Evolutionary conservation across 2,329 filamentous ascomycete species (phyloP), one percentile per base, ranked within the genome.

Genomic region (Ascochyta pisi): DNA sequence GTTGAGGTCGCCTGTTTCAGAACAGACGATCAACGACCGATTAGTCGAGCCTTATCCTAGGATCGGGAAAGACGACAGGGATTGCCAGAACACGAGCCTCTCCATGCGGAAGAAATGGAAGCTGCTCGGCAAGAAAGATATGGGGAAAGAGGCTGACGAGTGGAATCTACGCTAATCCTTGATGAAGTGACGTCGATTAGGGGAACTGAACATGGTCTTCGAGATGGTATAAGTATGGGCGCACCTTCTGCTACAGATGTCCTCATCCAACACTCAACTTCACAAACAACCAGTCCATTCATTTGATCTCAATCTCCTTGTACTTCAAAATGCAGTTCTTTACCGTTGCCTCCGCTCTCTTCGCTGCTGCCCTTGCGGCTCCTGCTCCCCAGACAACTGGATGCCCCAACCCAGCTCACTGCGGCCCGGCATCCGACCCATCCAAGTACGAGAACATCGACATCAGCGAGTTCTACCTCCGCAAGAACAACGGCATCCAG

Each of bases 341-440:
- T 54, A 60, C 63, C 46, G 31, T 63, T 33, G 56, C 63, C 53
- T 46, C 65, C 51, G 48, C 59, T 44, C 56, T 68, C 57, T 56
- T 58, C 56, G 60, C 58, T 26, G 55, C 57, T 35, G 63, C 61
- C 22, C 40, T 66, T 10, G 64, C 65, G 19, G 61, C 63, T 7
- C 65, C 66, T 22, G 50, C 63, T 24, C 50, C 63, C 29, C 63
- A 64, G 40, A 60, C 62, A 9, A 44, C 58, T 24, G 61, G 57
- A 39, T 65, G 63, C 63, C 57, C 62, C 44, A 66, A 67, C 65
- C 62, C 62, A 40, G 62, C 62, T n/a, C 61, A 62, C 57, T 63
- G 62, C 57, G 53, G 52, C 37, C 26, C 42, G 27, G 42, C 58
- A 13, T 33, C 52, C 15, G 40, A 53, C 55, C 54, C 60, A 42